Conservation (phyloP, 257 asterid species). For the Thymus mandschuricus region DNA sequence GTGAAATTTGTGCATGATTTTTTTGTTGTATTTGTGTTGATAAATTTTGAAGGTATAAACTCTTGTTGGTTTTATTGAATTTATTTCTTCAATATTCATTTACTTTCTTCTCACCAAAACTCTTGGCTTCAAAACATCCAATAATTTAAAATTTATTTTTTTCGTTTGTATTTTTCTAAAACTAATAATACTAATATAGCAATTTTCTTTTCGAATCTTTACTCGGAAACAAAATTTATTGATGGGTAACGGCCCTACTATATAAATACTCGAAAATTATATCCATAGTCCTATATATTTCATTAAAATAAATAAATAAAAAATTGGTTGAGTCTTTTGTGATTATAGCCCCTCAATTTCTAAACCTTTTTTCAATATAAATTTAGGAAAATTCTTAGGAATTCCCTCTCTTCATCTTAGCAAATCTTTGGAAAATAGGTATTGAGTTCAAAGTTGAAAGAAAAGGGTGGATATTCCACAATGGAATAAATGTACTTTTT, state of each 20-base stretch:
- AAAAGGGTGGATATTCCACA: conserved; percentile 21
- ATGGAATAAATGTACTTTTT: background rate
- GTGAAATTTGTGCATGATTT: conserved; percentile 12
- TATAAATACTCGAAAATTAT: no score
- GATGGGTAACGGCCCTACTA: no score
- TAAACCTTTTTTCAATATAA: no score
- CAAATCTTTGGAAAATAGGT: background rate
- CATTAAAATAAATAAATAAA: no score
- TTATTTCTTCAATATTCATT: background rate
- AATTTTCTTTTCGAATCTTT: no score
- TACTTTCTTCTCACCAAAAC: background rate
- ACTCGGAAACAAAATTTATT: no score
- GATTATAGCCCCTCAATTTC: no score
- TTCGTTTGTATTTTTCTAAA: background rate
- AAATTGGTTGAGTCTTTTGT: no score
- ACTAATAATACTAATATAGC: no score
- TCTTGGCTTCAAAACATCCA: background rate
- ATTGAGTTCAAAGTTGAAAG: background rate
- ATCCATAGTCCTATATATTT: no score
- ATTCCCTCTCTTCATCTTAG: no score
- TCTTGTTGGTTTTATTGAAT: background rate
- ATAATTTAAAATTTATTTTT: background rate
- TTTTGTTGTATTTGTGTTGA: background rate
- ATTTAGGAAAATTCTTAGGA: no score
- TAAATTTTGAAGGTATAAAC: background rate